A percentile compares a stretch with the other conserved stretches of the same genome.
Evolutionary conservation across 768 basidiomycete species (phyloP).

Genomic region (Gloeopeniophorella convolvens): DNA sequence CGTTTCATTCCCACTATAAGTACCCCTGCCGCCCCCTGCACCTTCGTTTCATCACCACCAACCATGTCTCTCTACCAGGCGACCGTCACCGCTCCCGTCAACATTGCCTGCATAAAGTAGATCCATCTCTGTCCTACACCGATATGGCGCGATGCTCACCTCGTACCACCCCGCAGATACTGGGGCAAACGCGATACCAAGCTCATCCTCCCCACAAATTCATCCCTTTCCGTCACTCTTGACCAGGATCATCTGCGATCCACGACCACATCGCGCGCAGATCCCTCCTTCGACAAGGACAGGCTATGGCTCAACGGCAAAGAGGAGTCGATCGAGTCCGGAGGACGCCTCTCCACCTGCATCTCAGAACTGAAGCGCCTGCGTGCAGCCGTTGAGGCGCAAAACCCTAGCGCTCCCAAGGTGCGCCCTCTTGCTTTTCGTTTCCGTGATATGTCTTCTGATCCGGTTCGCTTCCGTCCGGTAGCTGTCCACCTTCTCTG

Average conservation of each 20-base stretch:
- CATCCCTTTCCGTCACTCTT: constrained; percentile 95
- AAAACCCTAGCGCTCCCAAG: constrained; percentile 56
- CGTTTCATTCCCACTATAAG: constrained; percentile 11
- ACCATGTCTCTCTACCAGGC: constrained; percentile 69
- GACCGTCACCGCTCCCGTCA: constrained; percentile 89
- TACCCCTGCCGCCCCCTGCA: not conserved
- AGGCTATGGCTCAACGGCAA: constrained; percentile 92
- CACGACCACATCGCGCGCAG: constrained; percentile 87
- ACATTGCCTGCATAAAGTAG: constrained; percentile 99
- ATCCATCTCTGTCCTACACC: constrained; percentile 21
- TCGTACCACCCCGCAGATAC: constrained; percentile 50
- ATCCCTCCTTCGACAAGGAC: constrained; percentile 67
- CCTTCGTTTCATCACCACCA: constrained; percentile 12
- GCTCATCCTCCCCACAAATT: constrained; percentile 95
- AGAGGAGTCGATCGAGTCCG: constrained; percentile 82
- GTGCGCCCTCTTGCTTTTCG: constrained; percentile 33
- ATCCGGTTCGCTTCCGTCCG: constrained; percentile 8
- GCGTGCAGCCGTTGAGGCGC: constrained; percentile 68
- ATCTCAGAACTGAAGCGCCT: constrained; percentile 81
- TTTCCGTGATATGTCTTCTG: constrained; percentile 2
- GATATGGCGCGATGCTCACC: not conserved
- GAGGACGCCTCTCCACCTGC: constrained; percentile 75
- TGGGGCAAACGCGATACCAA: constrained; percentile 98
- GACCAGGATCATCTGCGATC: constrained; percentile 93
- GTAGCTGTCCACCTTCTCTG: constrained; percentile 61